A percentile compares a stretch with the other conserved stretches of the same genome.
Evolutionary conservation across 176 grass and related monocot genomes (phyloP).

Genomic region (Alopecurus myosuroides): DNA sequence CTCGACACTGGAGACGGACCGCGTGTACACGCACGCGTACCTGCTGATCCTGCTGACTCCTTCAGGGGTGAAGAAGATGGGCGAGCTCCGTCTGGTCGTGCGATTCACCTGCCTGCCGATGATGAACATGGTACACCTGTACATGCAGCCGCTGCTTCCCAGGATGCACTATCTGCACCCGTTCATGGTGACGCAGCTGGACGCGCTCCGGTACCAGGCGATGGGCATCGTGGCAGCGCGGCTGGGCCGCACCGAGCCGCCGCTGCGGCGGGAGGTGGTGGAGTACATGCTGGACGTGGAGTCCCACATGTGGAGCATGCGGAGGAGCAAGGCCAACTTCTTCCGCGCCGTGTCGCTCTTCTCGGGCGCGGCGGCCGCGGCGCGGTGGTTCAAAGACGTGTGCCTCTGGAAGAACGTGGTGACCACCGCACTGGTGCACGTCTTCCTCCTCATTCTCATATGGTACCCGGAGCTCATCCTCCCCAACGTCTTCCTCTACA

Average conservation of each 20-base stretch:
- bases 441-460: conserved; percentile 74
- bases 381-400: conserved; percentile 62
- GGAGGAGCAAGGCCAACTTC: conserved; percentile 94
- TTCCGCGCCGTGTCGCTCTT: conserved; percentile 74
- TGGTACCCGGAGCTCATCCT: conserved; percentile 92
- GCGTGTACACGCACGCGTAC: conserved; percentile 81
- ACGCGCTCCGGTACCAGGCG: conserved; percentile 76
- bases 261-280: no score
- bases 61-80: conserved; percentile 97
- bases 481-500: conserved; percentile 87
- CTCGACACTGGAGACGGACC: conserved; percentile 75
- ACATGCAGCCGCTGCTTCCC: conserved; percentile 76
- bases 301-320: no score
- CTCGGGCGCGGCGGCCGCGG: conserved; percentile 29
- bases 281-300: no score
- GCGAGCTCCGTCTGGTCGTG: conserved; percentile 75
- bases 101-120: conserved; percentile 76
- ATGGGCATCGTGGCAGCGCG: conserved; percentile 80
- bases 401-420: conserved; percentile 77
- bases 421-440: conserved; percentile 70
- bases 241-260: no score
- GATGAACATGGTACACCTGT: conserved; percentile 73
- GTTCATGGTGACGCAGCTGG: conserved; percentile 70
- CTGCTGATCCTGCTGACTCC: conserved; percentile 56
- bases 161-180: conserved; percentile 88